phyloP scores from a whole-genome alignment of 2,329 filamentous ascomycete species.

The Trichoderma atrobrunneum region DNA sequence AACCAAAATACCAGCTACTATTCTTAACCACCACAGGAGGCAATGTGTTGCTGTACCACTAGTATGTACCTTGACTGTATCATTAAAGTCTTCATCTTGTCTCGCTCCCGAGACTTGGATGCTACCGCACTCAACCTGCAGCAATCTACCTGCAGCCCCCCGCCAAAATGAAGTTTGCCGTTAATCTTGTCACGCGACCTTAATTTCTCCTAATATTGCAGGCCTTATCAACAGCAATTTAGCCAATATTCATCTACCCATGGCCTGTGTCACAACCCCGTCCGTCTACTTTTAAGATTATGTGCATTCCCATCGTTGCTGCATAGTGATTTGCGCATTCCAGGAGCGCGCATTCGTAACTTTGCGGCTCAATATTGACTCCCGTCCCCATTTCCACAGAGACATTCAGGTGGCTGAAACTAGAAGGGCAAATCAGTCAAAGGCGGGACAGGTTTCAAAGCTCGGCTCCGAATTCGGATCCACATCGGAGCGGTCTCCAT shows the following conservation, averaged over 20 bases:
- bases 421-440: neutral
- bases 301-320: slow-evolving; percentile 12
- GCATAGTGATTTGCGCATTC: slow-evolving; percentile 3
- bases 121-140: neutral
- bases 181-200: slow-evolving; percentile 10
- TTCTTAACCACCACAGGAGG: neutral
- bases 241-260: neutral
- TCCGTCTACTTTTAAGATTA: neutral
- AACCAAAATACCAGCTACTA: neutral
- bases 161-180: neutral
- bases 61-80: neutral
- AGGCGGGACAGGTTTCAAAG: neutral
- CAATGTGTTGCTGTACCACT: neutral
- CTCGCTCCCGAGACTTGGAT: neutral
- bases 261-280: neutral
- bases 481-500: slow-evolving; percentile 5
- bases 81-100: neutral
- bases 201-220: neutral
- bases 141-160: neutral
- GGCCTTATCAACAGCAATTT: slow-evolving; percentile 12
- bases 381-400: neutral
- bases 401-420: neutral
- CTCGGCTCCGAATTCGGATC: slow-evolving; percentile 14
- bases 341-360: neutral
- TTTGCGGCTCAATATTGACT: neutral